These are phyloP conservation scores for Macrocystidia cucumis DNA, from an alignment of 1,284 basidiomycete species.

Conservation along the genomic window DNA sequence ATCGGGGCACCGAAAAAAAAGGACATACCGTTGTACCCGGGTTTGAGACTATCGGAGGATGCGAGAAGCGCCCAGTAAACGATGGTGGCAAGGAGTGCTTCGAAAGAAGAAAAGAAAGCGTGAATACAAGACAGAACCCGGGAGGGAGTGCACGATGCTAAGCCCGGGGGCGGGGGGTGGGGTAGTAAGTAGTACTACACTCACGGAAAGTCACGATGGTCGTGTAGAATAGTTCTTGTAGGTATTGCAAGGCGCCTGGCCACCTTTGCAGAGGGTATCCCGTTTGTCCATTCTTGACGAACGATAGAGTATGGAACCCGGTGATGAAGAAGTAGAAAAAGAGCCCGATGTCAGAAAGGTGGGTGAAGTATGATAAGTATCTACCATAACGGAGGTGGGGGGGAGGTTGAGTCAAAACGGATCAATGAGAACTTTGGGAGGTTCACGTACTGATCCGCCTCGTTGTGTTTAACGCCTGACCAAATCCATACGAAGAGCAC, in stretches of 20 bases:
- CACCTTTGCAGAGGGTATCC: constrained; percentile 53
- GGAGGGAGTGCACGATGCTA: background rate
- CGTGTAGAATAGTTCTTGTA: constrained; percentile 47
- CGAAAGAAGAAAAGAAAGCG: constrained; percentile 1
- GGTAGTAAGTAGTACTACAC: constrained; percentile 17
- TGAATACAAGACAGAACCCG: background rate
- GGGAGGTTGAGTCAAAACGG: constrained; percentile 1
- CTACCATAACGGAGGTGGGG: constrained; percentile 21
- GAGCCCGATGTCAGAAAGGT: constrained; percentile 55
- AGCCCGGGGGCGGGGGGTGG: constrained; percentile 5
- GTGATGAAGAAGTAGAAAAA: constrained; percentile 56
- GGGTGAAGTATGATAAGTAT: constrained; percentile 58
- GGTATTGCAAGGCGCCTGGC: constrained; percentile 45
- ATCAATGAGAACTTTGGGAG: background rate
- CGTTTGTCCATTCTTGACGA: constrained; percentile 16
- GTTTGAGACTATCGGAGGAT: constrained; percentile 30
- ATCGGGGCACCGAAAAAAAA: too few relatives aligned
- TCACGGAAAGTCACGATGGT: constrained; percentile 54
- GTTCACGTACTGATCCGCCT: constrained; percentile 19
- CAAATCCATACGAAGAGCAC: constrained; percentile 36
- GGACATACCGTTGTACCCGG: constrained; percentile 29
- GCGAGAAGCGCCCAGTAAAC: constrained; percentile 61
- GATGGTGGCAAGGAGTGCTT: constrained; percentile 60
- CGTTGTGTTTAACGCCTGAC: constrained; percentile 20
- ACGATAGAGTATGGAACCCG: constrained; percentile 44